Percentiles rank a stretch among this genome's conserved stretches.
phyloP scores from a whole-genome alignment of 345 rosid species.

The Citrus sp. region DNA sequence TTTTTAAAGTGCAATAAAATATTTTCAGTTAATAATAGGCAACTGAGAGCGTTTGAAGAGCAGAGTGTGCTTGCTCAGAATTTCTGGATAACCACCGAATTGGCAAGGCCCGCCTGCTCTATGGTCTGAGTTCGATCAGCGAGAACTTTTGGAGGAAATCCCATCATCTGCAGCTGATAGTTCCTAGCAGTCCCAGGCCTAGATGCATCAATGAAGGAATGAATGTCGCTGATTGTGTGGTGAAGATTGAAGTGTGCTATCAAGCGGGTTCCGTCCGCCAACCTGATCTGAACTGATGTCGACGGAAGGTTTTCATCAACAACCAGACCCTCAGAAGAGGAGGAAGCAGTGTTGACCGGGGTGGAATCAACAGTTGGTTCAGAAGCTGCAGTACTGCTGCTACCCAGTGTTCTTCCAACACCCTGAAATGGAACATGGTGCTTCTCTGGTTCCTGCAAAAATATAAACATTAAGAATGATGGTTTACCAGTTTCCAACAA shows the following conservation, averaged over 20 bases:
- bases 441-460: constrained; percentile 71
- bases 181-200: constrained; percentile 52
- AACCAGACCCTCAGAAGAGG: constrained; percentile 35
- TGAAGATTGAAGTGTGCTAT: constrained; percentile 63
- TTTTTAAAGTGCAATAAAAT: neutral
- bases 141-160: constrained; percentile 92
- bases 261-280: constrained; percentile 83
- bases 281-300: constrained; percentile 81
- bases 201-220: constrained; percentile 56
- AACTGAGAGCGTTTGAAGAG: neutral
- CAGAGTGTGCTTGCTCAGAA: constrained; percentile 32
- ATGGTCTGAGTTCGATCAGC: constrained; percentile 56
- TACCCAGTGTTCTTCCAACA: constrained; percentile 86
- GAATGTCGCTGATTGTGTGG: constrained; percentile 67
- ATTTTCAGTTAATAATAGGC: constrained; percentile 7
- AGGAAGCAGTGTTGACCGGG: constrained; percentile 31
- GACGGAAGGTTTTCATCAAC: constrained; percentile 67
- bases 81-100: constrained; percentile 85
- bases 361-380: constrained; percentile 24
- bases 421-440: constrained; percentile 75
- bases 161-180: constrained; percentile 87
- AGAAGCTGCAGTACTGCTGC: constrained; percentile 43
- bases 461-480: neutral
- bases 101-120: constrained; percentile 78
- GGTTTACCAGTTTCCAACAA: too few relatives aligned